Base-by-base conservation (phyloP, 2,329 filamentous ascomycete genomes). In the Talaromyces pinophilus region DNA sequence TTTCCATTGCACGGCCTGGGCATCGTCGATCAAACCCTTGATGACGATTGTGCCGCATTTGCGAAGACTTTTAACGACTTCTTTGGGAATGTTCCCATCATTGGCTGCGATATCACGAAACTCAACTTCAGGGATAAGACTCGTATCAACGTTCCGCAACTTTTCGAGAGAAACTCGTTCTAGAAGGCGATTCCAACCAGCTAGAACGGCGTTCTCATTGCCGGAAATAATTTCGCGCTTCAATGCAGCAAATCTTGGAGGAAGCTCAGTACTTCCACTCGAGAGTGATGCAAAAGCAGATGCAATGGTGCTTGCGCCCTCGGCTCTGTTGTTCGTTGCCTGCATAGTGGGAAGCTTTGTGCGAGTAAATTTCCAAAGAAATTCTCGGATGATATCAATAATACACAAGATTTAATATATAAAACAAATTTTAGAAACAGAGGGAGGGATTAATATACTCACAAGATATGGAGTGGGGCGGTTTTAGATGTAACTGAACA, bases 111-210 rank as follows among this genome's bases (percentile, higher is more conserved):
- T 57, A 6, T 77, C 69, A 0, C 72, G 67, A 11, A 72, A 74
- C 13, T 73, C 66, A 15, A 79, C 69, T 33, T 73, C 71, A 2
- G 79, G 78, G 38, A 82, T 78, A 2, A 74, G 71, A 30, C 22
- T 40, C 11, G 63, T 50, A 28, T 52, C 54, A 5, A 59, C 1
- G 15, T 40, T 40, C 22, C 48, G 42, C 2, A 64, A 33, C 19
- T 25, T 60, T 15, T 59, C n/a, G 33, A 48, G 22, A 3, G 63
- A 40, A n/a, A 64, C 10, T 15, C 63, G 40, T 13, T 52, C 52
- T 28, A 64, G 42, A 30, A 64, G 63, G 7, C 63, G 63, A 28
- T 19, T 60, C 63, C 63, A 64, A n/a, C 63, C 54, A 2, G 62
- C 62, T 46, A 64, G 25, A 11, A 64, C 42, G 3, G 52, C 62